Evolutionary conservation across 306 rosid genomes (phyloP).

Genomic region (Vigna nakashimae): DNA sequence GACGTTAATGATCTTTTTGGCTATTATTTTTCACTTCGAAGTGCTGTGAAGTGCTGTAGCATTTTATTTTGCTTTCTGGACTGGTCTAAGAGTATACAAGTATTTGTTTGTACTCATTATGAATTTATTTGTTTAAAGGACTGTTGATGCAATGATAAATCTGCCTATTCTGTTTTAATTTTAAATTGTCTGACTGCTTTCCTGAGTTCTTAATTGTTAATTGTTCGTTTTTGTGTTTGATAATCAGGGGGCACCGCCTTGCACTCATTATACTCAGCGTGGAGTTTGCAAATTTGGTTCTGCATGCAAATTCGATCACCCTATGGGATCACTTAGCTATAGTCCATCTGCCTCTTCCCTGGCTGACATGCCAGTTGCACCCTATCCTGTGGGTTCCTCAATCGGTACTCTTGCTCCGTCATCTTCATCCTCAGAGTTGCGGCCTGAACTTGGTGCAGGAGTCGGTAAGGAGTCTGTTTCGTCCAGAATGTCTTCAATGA

Average conservation of each 20-base stretch:
- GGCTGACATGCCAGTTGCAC: conserved; percentile 92
- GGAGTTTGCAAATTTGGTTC: conserved; percentile 93
- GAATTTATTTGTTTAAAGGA: conserved; percentile 19
- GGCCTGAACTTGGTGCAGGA: conserved; percentile 75
- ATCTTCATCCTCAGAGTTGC: conserved; percentile 87
- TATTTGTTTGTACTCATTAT: conserved; percentile 6
- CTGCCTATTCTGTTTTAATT: conserved; percentile 25
- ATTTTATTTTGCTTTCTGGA: conserved; percentile 15
- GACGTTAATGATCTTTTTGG: conserved; percentile 31
- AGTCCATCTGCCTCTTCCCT: conserved; percentile 96
- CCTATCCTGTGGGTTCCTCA: conserved; percentile 94
- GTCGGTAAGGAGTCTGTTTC: conserved; percentile 75
- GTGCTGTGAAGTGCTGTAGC: conserved; percentile 17
- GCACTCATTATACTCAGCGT: conserved; percentile 87
- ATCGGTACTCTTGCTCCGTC: conserved; percentile 85
- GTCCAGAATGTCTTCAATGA: conserved; percentile 81
- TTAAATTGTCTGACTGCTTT: conserved; percentile 21
- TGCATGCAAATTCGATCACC: conserved; percentile 93
- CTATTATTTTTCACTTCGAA: neutral
- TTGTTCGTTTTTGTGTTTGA: conserved; percentile 48
- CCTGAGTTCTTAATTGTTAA: conserved; percentile 16
- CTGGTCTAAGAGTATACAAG: conserved; percentile 23
- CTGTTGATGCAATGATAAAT: conserved; percentile 31
- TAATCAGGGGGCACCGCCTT: conserved; percentile 87
- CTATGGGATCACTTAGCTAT: conserved; percentile 83